A percentile compares a stretch with the other conserved stretches of the same genome.
Evolutionary conservation across 441 rosid species (phyloP).

Genomic region (Breynia disticha): DNA sequence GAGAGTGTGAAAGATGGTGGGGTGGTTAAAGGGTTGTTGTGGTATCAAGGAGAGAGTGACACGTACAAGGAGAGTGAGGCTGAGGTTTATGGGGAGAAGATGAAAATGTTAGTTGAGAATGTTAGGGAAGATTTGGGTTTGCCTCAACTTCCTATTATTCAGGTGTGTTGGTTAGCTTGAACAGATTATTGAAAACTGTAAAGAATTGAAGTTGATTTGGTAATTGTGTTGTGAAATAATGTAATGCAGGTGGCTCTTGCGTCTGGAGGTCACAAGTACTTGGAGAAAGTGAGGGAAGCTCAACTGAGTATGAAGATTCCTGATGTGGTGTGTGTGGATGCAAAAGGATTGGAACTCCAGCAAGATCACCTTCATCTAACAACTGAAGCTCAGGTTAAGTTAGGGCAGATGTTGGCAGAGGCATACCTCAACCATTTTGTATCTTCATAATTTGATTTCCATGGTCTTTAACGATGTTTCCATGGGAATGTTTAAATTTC

Average conservation of each 20-base stretch:
- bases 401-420: conserved; percentile 60
- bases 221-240: not conserved
- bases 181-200: too few relatives aligned
- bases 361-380: conserved; percentile 70
- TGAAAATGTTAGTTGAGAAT: conserved; percentile 44
- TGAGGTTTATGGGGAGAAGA: conserved; percentile 41
- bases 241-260: conserved; percentile 54
- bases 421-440: conserved; percentile 50
- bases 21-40: conserved; percentile 60
- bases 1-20: conserved; percentile 51
- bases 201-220: too few relatives aligned
- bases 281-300: conserved; percentile 68
- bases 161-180: conserved; percentile 25
- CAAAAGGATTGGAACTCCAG: conserved; percentile 55
- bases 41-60: conserved; percentile 98
- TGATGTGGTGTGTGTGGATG: conserved; percentile 66
- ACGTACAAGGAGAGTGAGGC: conserved; percentile 40
- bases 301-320: conserved; percentile 45
- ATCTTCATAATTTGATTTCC: not conserved
- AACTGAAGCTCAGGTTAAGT: conserved; percentile 52
- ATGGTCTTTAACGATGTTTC: not conserved
- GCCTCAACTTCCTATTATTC: conserved; percentile 72
- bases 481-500: too few relatives aligned
- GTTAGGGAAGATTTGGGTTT: conserved; percentile 59
- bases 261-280: conserved; percentile 49